phyloP scores from a whole-genome alignment of 306 rosid species.

The Lablab purpureus region DNA sequence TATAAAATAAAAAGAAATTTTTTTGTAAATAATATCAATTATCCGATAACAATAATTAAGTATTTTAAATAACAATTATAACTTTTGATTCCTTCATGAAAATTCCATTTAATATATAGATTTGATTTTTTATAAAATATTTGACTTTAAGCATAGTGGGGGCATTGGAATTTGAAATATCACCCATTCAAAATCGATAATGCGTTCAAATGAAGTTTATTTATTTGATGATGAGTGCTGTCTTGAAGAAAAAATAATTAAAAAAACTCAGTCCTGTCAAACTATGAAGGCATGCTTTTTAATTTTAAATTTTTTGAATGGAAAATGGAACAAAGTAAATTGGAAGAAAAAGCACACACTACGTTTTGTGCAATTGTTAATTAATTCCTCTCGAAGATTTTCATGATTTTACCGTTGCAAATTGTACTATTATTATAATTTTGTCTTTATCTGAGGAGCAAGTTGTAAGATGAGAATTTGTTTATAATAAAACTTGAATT shows the following conservation, averaged over 20 bases:
- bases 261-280: not conserved
- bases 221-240: not conserved
- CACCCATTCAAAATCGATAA: not conserved
- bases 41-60: no score
- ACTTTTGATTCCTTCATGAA: no score
- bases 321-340: not conserved
- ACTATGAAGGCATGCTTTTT: not conserved
- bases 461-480: conserved; percentile 40
- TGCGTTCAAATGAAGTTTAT: not conserved
- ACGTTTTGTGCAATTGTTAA: conserved; percentile 1
- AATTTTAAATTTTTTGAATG: not conserved
- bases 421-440: conserved; percentile 10
- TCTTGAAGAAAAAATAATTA: no score
- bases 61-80: no score
- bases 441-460: conserved; percentile 1
- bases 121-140: no score
- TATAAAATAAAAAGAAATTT: no score
- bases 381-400: conserved; percentile 16
- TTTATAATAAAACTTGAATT: conserved; percentile 21
- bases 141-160: no score
- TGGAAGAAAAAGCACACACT: not conserved
- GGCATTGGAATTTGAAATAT: not conserved
- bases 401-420: conserved; percentile 54
- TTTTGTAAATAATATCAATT: no score
- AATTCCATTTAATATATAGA: no score